These are phyloP conservation scores for Pinus albicaulis DNA, from an alignment of 75 land plant genomes.

Conservation along the genomic window DNA sequence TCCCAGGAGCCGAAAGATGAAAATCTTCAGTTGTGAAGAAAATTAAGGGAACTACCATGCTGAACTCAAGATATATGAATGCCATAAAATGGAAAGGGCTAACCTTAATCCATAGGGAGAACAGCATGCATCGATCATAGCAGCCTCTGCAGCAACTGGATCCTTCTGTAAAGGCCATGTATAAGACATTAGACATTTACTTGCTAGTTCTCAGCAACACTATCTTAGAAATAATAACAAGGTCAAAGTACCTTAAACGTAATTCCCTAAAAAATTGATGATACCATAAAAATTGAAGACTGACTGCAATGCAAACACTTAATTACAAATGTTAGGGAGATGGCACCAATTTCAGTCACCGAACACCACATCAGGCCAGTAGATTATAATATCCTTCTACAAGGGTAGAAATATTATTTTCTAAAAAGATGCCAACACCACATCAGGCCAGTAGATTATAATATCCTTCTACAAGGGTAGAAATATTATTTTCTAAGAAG, in stretches of 20 bases:
- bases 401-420: not conserved
- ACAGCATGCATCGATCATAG: constrained; percentile 42
- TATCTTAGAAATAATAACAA: not conserved
- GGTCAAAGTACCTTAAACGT: not conserved
- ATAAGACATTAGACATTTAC: not conserved
- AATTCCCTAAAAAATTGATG: not conserved
- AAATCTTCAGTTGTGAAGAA: not conserved
- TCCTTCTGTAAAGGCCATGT: constrained; percentile 32
- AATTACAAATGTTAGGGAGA: not conserved
- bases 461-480: not conserved
- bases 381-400: not conserved
- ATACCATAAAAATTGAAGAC: constrained; percentile 2
- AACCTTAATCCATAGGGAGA: constrained; percentile 69
- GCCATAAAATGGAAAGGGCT: not conserved
- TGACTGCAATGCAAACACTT: not conserved
- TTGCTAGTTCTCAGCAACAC: not conserved
- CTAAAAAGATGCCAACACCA: not conserved
- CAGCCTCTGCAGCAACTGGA: constrained; percentile 40
- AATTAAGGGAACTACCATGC: not conserved
- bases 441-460: not conserved
- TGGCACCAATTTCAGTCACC: not conserved
- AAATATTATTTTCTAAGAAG: not conserved
- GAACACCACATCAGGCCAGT: not conserved
- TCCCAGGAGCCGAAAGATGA: not conserved
- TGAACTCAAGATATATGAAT: not conserved